phyloP scores from a whole-genome alignment of 371 early-diverging fungal genomes.

The Rhizomucor miehei region DNA sequence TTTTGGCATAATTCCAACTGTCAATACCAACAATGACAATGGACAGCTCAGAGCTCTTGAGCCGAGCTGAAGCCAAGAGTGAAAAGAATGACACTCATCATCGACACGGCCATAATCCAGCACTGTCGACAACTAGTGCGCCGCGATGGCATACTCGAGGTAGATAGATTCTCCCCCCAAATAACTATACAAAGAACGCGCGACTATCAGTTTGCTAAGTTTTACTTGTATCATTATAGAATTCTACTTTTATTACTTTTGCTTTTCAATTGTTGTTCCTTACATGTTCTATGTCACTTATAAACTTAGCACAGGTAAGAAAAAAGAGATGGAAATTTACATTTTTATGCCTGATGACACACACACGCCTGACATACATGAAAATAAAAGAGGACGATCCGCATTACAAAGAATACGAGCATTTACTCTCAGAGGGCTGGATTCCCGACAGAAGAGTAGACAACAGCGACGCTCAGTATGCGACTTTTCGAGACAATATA shows the following conservation, averaged over 20 bases:
- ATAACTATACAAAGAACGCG: no score
- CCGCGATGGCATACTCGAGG: slow-evolving; percentile 44
- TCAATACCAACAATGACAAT: no score
- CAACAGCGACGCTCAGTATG: slow-evolving; percentile 85
- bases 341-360: background rate
- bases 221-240: no score
- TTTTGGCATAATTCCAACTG: no score
- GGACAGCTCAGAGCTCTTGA: no score
- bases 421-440: slow-evolving; percentile 67
- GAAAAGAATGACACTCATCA: no score
- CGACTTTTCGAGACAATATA: slow-evolving; percentile 74
- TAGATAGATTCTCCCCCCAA: no score
- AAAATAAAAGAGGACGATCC: slow-evolving; percentile 33
- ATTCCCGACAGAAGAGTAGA: slow-evolving; percentile 66
- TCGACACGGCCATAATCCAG: no score
- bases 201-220: no score
- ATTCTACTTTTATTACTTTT: slow-evolving; percentile 73
- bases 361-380: background rate
- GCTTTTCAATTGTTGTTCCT: slow-evolving; percentile 53
- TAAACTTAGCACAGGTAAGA: slow-evolving; percentile 57
- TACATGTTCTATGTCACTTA: slow-evolving; percentile 68
- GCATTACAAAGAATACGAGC: slow-evolving; percentile 53
- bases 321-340: background rate
- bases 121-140: slow-evolving; percentile 1
- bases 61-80: no score